Evolutionary conservation across 2,329 filamentous ascomycete species (phyloP).

Genomic region (Aspergillus tanneri): DNA sequence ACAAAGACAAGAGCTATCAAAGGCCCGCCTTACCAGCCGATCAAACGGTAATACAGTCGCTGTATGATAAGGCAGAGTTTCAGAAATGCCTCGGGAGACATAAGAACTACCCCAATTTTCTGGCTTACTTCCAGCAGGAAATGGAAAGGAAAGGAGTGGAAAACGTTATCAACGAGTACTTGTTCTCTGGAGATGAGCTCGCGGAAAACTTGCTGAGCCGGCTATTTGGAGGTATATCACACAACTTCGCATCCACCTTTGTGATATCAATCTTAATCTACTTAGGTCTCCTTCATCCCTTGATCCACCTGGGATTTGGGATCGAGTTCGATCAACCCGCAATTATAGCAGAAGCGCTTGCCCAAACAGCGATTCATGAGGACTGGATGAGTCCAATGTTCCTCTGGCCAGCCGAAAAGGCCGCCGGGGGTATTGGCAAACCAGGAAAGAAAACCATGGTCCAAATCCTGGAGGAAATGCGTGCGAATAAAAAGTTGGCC

Average conservation of each 20-base stretch:
- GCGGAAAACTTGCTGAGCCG: constrained; percentile 69
- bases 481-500: constrained; percentile 56
- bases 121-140: constrained; percentile 72
- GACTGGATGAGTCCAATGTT: constrained; percentile 53
- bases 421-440: constrained; percentile 32
- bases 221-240: constrained; percentile 59
- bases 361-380: constrained; percentile 70
- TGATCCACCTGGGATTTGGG: constrained; percentile 83
- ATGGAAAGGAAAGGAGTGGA: constrained; percentile 66
- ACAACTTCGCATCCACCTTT: neutral
- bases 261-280: neutral
- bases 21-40: constrained; percentile 51
- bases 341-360: constrained; percentile 75
- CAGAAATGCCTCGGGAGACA: constrained; percentile 62
- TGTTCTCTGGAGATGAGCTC: constrained; percentile 65
- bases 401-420: constrained; percentile 46
- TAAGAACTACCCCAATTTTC: constrained; percentile 68
- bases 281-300: constrained; percentile 68
- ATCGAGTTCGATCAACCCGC: constrained; percentile 80
- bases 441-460: constrained; percentile 47
- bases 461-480: constrained; percentile 62
- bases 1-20: constrained; percentile 67
- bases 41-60: constrained; percentile 52
- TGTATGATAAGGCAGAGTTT: constrained; percentile 59
- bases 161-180: constrained; percentile 61